Percentiles rank a stretch among this genome's conserved stretches.
These are phyloP conservation scores for Fagopyrum homotropicum DNA, from an alignment of 148 eudicot species.

Conservation along the genomic window DNA sequence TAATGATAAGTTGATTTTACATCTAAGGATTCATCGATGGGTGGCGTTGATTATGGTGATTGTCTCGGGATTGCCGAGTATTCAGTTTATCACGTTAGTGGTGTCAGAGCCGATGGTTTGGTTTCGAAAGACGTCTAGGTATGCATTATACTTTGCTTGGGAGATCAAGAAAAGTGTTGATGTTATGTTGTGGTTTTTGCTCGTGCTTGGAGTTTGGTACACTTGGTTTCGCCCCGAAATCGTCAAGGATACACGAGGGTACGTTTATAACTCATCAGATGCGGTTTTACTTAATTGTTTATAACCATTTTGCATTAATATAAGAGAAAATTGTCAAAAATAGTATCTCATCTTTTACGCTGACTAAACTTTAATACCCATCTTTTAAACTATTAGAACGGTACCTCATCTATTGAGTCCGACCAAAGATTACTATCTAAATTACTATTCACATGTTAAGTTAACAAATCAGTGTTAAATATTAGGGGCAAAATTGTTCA, in stretches of 20 bases:
- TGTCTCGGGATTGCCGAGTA: neutral
- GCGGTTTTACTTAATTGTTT: neutral
- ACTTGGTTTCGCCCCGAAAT: slow-evolving; percentile 8
- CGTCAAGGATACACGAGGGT: slow-evolving; percentile 4
- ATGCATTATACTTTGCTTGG: neutral
- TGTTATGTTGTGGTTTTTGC: slow-evolving; percentile 6
- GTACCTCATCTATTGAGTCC: no score
- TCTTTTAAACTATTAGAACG: no score
- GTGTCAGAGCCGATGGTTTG: slow-evolving; percentile 3
- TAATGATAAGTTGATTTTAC: neutral
- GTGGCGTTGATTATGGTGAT: neutral
- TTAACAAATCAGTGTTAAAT: no score
- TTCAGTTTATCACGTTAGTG: neutral
- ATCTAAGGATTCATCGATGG: neutral
- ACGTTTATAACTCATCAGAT: neutral
- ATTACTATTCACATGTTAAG: no score
- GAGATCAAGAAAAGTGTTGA: neutral
- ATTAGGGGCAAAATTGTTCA: no score
- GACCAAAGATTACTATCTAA: no score
- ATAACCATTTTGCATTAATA: no score
- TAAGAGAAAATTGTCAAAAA: no score
- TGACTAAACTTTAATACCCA: no score
- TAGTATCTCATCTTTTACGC: no score
- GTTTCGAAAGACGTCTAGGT: neutral
- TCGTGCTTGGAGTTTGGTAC: slow-evolving; percentile 3